phyloP scores from a whole-genome alignment of 768 basidiomycete genomes.

The Termitomyces sp. region DNA sequence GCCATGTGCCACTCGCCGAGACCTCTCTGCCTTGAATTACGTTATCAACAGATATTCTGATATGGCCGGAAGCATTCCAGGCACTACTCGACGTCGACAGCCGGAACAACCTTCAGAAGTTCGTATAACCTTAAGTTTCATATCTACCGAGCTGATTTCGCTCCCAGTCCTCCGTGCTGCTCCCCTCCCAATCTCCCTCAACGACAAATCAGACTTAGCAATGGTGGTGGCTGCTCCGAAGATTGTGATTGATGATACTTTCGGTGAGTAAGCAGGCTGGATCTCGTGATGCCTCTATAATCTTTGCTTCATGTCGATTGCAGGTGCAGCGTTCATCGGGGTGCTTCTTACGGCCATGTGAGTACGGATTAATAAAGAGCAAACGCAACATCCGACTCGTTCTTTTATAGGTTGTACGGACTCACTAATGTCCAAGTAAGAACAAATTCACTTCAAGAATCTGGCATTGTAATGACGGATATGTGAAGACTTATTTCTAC shows the following conservation, averaged over 20 bases:
- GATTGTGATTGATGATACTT: slow-evolving; percentile 16
- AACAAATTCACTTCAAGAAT: not conserved
- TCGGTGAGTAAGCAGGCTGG: slow-evolving; percentile 11
- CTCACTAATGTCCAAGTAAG: slow-evolving; percentile 28
- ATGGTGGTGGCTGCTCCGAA: slow-evolving; percentile 3
- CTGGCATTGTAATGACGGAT: not conserved
- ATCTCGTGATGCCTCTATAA: not conserved
- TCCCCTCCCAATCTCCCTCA: not conserved
- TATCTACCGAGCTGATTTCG: not conserved
- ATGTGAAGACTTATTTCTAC: slow-evolving; percentile 27
- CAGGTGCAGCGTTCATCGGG: slow-evolving; percentile 22
- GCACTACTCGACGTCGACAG: not conserved
- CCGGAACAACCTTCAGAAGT: not conserved
- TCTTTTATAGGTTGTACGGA: slow-evolving; percentile 24
- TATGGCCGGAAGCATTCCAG: not conserved
- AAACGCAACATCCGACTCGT: not conserved
- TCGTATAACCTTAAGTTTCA: not conserved
- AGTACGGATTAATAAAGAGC: slow-evolving; percentile 2
- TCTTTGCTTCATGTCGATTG: slow-evolving; percentile 2
- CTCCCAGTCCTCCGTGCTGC: not conserved
- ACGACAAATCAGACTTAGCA: not conserved
- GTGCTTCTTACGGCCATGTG: slow-evolving; percentile 27
- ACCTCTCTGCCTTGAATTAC: not conserved
- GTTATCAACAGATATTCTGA: not conserved
- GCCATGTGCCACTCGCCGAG: not conserved